Percentiles rank a stretch among this genome's conserved stretches.
Evolutionary conservation across 2,329 filamentous ascomycete genomes (phyloP).

Genomic region (Talaromyces piceae): DNA sequence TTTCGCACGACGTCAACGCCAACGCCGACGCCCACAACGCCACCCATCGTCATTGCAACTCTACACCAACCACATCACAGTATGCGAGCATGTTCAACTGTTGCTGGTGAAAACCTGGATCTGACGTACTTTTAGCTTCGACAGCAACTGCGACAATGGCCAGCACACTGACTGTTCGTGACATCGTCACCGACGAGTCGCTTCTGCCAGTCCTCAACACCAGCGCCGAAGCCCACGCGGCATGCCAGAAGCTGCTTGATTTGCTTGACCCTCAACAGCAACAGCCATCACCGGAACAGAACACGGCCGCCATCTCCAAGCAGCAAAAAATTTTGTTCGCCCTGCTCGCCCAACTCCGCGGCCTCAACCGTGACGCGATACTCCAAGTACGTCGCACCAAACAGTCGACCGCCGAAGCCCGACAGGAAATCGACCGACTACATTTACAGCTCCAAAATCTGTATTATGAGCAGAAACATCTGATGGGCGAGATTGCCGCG

Average conservation of each 20-base stretch:
- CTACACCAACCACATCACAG: no score
- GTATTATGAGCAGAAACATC: conserved; percentile 89
- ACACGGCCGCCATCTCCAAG: conserved; percentile 55
- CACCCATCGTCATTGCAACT: no score
- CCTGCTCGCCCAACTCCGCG: conserved; percentile 71
- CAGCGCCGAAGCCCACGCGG: conserved; percentile 64
- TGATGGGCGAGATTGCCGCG: conserved; percentile 80
- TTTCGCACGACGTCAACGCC: no score
- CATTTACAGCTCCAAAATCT: conserved; percentile 92
- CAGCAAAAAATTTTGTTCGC: conserved; percentile 75
- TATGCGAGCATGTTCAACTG: no score
- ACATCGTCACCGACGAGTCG: conserved; percentile 56
- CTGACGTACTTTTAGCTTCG: no score
- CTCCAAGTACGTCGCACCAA: conserved; percentile 81
- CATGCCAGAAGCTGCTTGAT: conserved; percentile 54
- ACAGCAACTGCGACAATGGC: no score
- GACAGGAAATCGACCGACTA: conserved; percentile 83
- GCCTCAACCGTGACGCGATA: conserved; percentile 73
- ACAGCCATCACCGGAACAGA: conserved; percentile 38
- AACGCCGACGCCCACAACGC: no score
- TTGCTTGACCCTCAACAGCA: conserved; percentile 48
- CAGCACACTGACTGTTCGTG: conserved; percentile 45
- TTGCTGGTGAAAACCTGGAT: no score
- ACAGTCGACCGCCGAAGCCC: conserved; percentile 72
- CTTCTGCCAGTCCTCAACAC: conserved; percentile 63